phyloP scores from a whole-genome alignment of 192 early-diverging fungal species.

The Podila clonocystis region DNA sequence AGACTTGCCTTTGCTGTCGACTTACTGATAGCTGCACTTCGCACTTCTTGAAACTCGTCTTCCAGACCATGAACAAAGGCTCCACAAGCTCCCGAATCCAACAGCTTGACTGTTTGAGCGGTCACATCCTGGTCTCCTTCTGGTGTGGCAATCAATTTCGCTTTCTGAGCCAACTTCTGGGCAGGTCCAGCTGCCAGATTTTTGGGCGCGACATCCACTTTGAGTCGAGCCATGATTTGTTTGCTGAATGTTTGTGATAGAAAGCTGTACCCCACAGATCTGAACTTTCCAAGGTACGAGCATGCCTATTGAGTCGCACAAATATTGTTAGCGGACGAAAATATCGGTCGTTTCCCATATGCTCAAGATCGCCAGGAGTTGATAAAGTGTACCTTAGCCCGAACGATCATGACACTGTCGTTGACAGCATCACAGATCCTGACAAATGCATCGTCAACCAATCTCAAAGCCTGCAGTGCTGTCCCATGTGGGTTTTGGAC shows the following conservation, averaged over 20 bases:
- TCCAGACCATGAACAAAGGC: constrained; percentile 97
- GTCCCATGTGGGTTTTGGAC: constrained; percentile 42
- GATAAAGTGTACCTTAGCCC: constrained; percentile 62
- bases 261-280: constrained; percentile 64
- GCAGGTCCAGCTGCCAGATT: constrained; percentile 43
- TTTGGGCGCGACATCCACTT: constrained; percentile 42
- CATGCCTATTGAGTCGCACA: constrained; percentile 57
- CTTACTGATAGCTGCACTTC: constrained; percentile 86
- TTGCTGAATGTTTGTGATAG: constrained; percentile 82
- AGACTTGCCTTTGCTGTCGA: background rate
- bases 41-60: constrained; percentile 92
- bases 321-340: background rate
- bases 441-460: constrained; percentile 82
- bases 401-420: constrained; percentile 72
- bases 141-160: constrained; percentile 64
- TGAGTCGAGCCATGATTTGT: constrained; percentile 78
- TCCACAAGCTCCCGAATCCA: constrained; percentile 88
- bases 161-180: constrained; percentile 40
- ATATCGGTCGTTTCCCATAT: too few relatives aligned
- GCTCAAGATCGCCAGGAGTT: background rate
- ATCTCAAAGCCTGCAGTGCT: constrained; percentile 32
- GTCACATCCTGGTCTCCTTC: constrained; percentile 76
- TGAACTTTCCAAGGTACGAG: constrained; percentile 71
- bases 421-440: constrained; percentile 87
- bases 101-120: constrained; percentile 70